Base-by-base conservation (phyloP, 768 basidiomycete species). In the Hericium alpestre region DNA sequence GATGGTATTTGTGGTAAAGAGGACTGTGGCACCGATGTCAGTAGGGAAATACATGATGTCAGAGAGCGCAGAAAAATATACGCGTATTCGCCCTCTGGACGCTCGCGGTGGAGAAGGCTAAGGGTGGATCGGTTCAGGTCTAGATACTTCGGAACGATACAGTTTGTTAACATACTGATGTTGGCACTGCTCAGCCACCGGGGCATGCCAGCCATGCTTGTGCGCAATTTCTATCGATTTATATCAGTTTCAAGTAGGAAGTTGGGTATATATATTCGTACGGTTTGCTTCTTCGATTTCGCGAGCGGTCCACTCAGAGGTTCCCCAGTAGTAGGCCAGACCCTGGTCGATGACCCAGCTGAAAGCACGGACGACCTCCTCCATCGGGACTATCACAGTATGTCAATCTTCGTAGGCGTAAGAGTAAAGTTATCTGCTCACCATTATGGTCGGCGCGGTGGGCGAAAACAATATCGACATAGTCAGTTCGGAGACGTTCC, bases 281-380 rank as follows among this genome's bases (percentile, higher is more conserved):
- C 74, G 70, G 62, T 69, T 67, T 41, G 76, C 75, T 53, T 76
- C 74, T 53, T 76, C 71, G 56, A 79, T 75, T 62, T 79, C 73
- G 48, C 70, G 69, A 7, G 81, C 76, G 40, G 74, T 73, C 82
- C 82, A 83, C 59, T 83, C 80, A 25, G 75, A 77, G 0, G 79
- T 79, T 27, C 71, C 78, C 78, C 77, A 77, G 61, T 74, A 73
- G 64, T 72, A 73, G 3, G 72, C 68, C 70, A 76, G 74, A 58
- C 78, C 78, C 43, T 71, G 65, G 52, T 79, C 74, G 59, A 82
- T 78, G 40, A 80, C 66, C 50, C 71, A 73, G 69, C 78, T 79
- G 72, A 84, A 82, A 1, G 79, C 80, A 27, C 82, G 75, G 56
- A 84, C 81, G 47, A 72, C 70, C 66, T 84, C 82, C 60, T 80